Evolutionary conservation across 129 eudicot species (phyloP).

Genomic region (Flaveria bidentis): DNA sequence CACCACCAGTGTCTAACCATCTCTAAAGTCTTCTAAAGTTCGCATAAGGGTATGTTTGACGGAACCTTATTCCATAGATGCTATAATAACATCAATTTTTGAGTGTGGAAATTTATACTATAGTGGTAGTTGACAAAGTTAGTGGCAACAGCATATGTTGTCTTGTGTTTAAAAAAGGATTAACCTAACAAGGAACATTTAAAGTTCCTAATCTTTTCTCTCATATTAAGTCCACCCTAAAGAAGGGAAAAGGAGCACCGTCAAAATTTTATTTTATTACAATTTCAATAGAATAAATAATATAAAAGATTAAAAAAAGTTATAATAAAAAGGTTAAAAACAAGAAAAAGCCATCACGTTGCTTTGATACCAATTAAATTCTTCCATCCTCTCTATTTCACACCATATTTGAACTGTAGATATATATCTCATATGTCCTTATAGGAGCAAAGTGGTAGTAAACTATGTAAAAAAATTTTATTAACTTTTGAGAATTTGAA

Average conservation of each 20-base stretch:
- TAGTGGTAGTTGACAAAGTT: conserved; percentile 30
- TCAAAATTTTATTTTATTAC: conserved; percentile 22
- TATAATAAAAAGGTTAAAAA: neutral
- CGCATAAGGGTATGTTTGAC: no score
- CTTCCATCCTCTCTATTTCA: neutral
- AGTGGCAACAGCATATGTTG: conserved; percentile 60
- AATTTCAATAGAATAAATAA: neutral
- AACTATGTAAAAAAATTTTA: no score
- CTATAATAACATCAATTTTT: neutral
- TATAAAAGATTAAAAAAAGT: neutral
- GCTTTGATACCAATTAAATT: conserved; percentile 5
- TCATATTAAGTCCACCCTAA: conserved; percentile 37
- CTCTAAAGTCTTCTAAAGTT: no score
- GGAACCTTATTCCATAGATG: neutral
- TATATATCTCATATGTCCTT: neutral
- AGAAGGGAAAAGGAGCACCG: conserved; percentile 36
- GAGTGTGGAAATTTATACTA: neutral
- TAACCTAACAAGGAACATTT: conserved; percentile 35
- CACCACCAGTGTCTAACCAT: no score
- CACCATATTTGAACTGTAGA: neutral
- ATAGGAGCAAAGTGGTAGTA: no score
- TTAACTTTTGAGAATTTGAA: no score
- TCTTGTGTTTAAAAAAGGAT: conserved; percentile 21
- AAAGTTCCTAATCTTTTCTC: conserved; percentile 35
- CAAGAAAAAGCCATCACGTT: neutral